A percentile compares a stretch with the other conserved stretches of the same genome.
Evolutionary conservation across 2,329 filamentous ascomycete genomes (phyloP).

Genomic region (Onygena corvina): DNA sequence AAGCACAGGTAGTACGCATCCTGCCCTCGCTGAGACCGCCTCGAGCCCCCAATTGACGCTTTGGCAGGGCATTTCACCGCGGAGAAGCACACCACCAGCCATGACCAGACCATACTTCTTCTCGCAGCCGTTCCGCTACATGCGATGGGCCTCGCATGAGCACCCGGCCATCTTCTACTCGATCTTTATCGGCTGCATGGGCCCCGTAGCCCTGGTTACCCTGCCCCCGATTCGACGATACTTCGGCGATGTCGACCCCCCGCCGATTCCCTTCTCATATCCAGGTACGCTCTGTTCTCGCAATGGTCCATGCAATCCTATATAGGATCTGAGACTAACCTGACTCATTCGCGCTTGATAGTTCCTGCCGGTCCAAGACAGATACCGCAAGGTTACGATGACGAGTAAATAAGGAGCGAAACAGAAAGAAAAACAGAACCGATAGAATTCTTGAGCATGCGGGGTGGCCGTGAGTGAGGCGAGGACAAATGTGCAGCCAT

Average conservation of each 20-base stretch:
- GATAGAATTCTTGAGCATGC: neutral
- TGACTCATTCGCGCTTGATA: slow-evolving; percentile 17
- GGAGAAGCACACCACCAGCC: slow-evolving; percentile 12
- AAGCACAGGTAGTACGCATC: too few species aligned
- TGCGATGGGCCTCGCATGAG: slow-evolving; percentile 76
- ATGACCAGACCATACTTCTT: slow-evolving; percentile 65
- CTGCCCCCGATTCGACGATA: slow-evolving; percentile 61
- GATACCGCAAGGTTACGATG: slow-evolving; percentile 38
- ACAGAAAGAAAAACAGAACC: neutral
- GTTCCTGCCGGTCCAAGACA: slow-evolving; percentile 37
- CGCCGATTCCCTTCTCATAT: slow-evolving; percentile 75
- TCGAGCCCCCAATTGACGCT: slow-evolving; percentile 1
- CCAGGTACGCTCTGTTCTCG: slow-evolving; percentile 54
- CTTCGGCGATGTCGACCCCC: slow-evolving; percentile 61
- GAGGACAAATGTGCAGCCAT: neutral
- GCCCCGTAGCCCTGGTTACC: slow-evolving; percentile 57
- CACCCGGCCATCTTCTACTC: slow-evolving; percentile 89
- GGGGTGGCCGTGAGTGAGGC: too few species aligned
- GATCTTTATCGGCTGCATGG: slow-evolving; percentile 57
- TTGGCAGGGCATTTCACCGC: neutral
- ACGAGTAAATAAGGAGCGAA: slow-evolving; percentile 21
- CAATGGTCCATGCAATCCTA: neutral
- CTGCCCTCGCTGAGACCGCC: too few species aligned
- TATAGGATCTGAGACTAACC: neutral
- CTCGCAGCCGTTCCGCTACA: slow-evolving; percentile 68